Evolutionary conservation across 495 filamentous ascomycete species (phyloP).

Genomic region (Darksidea phi): DNA sequence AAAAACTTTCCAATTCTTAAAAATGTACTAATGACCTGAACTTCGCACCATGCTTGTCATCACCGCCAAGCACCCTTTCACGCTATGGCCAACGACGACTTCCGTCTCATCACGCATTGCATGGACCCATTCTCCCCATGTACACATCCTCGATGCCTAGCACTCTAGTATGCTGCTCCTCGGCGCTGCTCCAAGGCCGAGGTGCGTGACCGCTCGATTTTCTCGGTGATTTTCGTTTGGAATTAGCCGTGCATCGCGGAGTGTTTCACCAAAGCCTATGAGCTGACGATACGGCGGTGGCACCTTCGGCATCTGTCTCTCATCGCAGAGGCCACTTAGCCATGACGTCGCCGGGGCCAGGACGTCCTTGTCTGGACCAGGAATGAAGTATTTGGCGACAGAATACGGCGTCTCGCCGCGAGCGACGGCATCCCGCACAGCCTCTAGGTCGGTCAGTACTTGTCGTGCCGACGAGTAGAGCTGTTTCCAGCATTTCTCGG

Average conservation of each 20-base stretch:
- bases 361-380: slow-evolving; percentile 6
- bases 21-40: no score
- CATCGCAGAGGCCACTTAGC: slow-evolving; percentile 11
- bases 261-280: slow-evolving; percentile 1
- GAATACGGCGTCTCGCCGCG: slow-evolving; percentile 6
- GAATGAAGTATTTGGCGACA: slow-evolving; percentile 7
- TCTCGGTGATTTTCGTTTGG: no score
- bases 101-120: no score
- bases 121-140: no score
- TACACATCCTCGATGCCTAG: no score
- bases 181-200: no score
- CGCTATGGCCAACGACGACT: no score
- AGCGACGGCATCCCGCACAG: slow-evolving; percentile 7
- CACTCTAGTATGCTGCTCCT: no score
- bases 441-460: slow-evolving; percentile 7
- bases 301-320: slow-evolving; percentile 7
- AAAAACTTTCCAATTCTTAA: no score
- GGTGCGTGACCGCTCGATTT: no score
- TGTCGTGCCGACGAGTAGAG: slow-evolving; percentile 15
- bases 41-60: no score
- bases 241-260: slow-evolving; percentile 2
- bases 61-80: no score
- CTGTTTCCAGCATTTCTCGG: slow-evolving; percentile 19
- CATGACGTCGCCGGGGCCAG: slow-evolving; percentile 7
- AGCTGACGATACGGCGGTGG: slow-evolving; percentile 8